Percentiles rank a stretch among this genome's conserved stretches.
These are phyloP conservation scores for Arthrocladium fulminans DNA, from an alignment of 2,329 filamentous ascomycete species.

Conservation along the genomic window DNA sequence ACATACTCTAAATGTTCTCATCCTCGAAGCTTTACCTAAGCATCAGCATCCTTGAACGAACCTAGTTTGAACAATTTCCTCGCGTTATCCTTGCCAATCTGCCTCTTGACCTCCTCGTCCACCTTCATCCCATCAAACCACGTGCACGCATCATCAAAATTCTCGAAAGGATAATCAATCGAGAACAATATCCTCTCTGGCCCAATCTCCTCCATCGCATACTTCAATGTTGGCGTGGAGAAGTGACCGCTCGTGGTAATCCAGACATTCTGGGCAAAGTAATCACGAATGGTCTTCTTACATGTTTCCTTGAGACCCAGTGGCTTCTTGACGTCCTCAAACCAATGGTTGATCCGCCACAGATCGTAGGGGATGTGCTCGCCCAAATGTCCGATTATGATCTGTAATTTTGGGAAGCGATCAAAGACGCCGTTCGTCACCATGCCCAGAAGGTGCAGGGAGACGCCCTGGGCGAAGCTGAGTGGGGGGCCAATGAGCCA, in stretches of 20 bases:
- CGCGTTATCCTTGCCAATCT: slow-evolving; percentile 44
- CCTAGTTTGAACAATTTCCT: slow-evolving; percentile 34
- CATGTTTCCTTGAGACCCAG: slow-evolving; percentile 28
- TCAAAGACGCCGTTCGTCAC: slow-evolving; percentile 25
- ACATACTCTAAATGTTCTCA: too few species aligned
- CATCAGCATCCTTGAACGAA: slow-evolving; percentile 13
- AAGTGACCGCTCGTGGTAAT: slow-evolving; percentile 37
- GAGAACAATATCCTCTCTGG: slow-evolving; percentile 34
- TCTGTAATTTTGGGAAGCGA: slow-evolving; percentile 22
- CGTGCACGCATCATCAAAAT: slow-evolving; percentile 21
- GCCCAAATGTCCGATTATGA: slow-evolving; percentile 25
- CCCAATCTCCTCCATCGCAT: slow-evolving; percentile 33
- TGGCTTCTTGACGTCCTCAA: slow-evolving; percentile 25
- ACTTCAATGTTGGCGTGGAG: slow-evolving; percentile 32
- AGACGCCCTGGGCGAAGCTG: slow-evolving; percentile 24
- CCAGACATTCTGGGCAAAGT: slow-evolving; percentile 35
- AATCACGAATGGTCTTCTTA: slow-evolving; percentile 38
- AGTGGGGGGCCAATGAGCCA: slow-evolving; percentile 24
- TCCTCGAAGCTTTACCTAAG: too few species aligned
- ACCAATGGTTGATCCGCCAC: slow-evolving; percentile 26
- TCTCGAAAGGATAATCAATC: slow-evolving; percentile 29
- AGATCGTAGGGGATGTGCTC: slow-evolving; percentile 37
- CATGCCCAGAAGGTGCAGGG: slow-evolving; percentile 24
- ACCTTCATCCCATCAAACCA: slow-evolving; percentile 29
- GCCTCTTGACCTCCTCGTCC: slow-evolving; percentile 39